Base-by-base conservation (phyloP, 257 asterid species). In the Knoxia roxburghii region DNA sequence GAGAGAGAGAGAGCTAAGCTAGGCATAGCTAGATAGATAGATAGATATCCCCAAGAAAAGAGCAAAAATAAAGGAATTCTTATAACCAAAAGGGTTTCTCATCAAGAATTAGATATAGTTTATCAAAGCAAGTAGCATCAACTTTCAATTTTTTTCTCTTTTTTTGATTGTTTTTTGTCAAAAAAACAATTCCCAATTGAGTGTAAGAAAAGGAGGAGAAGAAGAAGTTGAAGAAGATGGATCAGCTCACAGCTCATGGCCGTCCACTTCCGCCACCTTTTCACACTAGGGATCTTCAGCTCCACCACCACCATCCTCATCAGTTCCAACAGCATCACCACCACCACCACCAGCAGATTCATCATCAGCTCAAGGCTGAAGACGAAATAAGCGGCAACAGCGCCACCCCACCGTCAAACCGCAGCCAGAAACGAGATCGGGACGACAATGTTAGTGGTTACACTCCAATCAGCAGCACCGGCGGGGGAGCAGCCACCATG, bases 191-290 rank as follows among this genome's bases (percentile, higher is more conserved):
- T 39, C 11, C 26, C 41, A 53, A 39, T 56, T 53, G 29, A 10
- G 52, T 15, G 52, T 20, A 60, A 60, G 60, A 26, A 3, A 48
- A 54, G 60, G 9, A 48, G 23, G 4, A 48, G 53, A 14, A 48
- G 53, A 46, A n/a, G 13, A 4, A 37, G 41, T n/a, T n/a, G 41
- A 37, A 29, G 37, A 65, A 63, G 61, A 91, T 89, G 96, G 98
- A 89, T 83, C 96, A 78, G 68, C 80, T 87, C 7, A 37, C 78
- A 45, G 81, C 95, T 61, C 96, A 87, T 48, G 95, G 95, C 66
- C 98, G 91, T 39, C 78, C 91, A 62, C 78, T 89, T 6, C 97
- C 97, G 20, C 98, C 97, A 26, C 96, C 96, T 29, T 92, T 92
- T 30, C 86, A 78, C 77, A 68, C 77, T 0, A 61, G 95, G 52